Evolutionary conservation across 306 rosid genomes (phyloP).

Genomic region (Quercus gilva): DNA sequence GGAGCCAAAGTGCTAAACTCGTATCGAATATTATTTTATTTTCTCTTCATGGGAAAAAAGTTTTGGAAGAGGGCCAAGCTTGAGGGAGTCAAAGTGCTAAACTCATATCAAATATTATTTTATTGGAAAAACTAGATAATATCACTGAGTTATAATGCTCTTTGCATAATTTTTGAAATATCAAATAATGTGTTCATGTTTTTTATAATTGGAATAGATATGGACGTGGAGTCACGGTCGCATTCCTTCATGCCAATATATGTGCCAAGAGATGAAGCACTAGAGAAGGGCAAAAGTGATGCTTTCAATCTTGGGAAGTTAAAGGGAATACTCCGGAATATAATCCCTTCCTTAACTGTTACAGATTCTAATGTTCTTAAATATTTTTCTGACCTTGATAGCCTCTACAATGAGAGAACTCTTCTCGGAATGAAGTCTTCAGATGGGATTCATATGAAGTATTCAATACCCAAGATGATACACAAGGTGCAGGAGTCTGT

Average conservation of each 20-base stretch:
- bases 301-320: constrained; percentile 14
- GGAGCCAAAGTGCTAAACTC: too few relatives aligned
- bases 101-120: too few relatives aligned
- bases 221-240: not conserved
- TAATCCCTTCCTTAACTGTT: not conserved
- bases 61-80: not conserved
- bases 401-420: not conserved
- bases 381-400: not conserved
- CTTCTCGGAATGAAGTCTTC: not conserved
- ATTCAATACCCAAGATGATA: not conserved
- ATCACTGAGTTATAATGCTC: too few relatives aligned
- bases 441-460: not conserved
- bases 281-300: constrained; percentile 9
- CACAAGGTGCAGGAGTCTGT: not conserved
- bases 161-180: too few relatives aligned
- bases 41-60: too few relatives aligned
- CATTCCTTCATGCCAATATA: not conserved
- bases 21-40: too few relatives aligned
- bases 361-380: not conserved
- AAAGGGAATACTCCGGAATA: constrained; percentile 6
- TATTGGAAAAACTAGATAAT: too few relatives aligned
- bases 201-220: not conserved
- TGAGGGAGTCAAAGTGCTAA: too few relatives aligned
- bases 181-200: too few relatives aligned
- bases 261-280: constrained; percentile 21